Conservation (phyloP, 2,329 filamentous ascomycete genomes). For the Pseudogymnoascus verrucosus region DNA sequence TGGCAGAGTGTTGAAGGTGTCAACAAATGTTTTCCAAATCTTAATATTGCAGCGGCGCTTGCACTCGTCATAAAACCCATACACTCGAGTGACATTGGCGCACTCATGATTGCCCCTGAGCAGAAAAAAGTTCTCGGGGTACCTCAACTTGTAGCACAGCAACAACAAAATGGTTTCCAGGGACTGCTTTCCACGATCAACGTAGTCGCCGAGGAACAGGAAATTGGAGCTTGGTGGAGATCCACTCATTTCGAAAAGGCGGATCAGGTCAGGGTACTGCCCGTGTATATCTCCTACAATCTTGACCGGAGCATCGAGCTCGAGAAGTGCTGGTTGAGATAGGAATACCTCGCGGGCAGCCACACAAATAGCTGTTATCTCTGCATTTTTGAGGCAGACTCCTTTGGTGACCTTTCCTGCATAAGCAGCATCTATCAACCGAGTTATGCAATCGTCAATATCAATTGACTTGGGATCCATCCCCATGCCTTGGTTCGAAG, state of each 20-base stretch:
- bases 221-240: slow-evolving; percentile 91
- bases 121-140: slow-evolving; percentile 94
- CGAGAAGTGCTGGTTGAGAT: slow-evolving; percentile 82
- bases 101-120: slow-evolving; percentile 94
- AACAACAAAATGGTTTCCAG: slow-evolving; percentile 89
- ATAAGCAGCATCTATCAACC: slow-evolving; percentile 88
- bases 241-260: slow-evolving; percentile 98
- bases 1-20: slow-evolving; percentile 91
- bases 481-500: slow-evolving; percentile 53
- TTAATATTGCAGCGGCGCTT: slow-evolving; percentile 95
- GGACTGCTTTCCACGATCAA: slow-evolving; percentile 92
- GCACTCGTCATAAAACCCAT: slow-evolving; percentile 97
- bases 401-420: slow-evolving; percentile 96
- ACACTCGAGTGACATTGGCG: slow-evolving; percentile 89
- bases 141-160: slow-evolving; percentile 95
- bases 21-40: slow-evolving; percentile 96
- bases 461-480: slow-evolving; percentile 93
- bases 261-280: slow-evolving; percentile 91
- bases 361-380: slow-evolving; percentile 89
- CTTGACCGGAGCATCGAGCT: slow-evolving; percentile 91
- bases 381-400: slow-evolving; percentile 93
- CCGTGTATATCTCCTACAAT: slow-evolving; percentile 96
- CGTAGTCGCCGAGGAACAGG: slow-evolving; percentile 91
- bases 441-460: slow-evolving; percentile 93
- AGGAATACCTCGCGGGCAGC: slow-evolving; percentile 83